A percentile compares a stretch with the other conserved stretches of the same genome.
Conservation (phyloP, 495 filamentous ascomycete genomes). For the Neurospora sp. region DNA sequence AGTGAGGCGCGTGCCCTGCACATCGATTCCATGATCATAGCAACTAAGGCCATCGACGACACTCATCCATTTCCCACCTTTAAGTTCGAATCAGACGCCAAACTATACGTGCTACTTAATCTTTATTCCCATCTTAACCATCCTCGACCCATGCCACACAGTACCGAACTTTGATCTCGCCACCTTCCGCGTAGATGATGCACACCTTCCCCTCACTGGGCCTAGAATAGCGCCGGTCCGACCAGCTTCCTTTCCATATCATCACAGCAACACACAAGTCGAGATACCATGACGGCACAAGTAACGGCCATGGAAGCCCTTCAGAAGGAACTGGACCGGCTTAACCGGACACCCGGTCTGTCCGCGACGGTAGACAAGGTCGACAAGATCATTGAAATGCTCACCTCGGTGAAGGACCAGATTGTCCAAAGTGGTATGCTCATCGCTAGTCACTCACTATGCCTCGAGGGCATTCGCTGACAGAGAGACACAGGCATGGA, state of each 20-base stretch:
- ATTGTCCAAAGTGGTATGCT: slow-evolving; percentile 53
- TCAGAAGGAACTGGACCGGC: slow-evolving; percentile 59
- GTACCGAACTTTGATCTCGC: not conserved
- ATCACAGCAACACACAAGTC: not conserved
- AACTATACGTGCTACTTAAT: not conserved
- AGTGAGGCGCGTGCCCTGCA: not conserved
- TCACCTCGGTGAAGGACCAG: slow-evolving; percentile 59
- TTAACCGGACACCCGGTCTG: slow-evolving; percentile 61
- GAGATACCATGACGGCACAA: slow-evolving; percentile 2
- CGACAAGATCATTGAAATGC: slow-evolving; percentile 65
- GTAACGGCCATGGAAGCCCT: slow-evolving; percentile 30
- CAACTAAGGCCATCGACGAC: not conserved
- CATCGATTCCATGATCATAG: not conserved
- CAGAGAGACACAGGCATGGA: slow-evolving; percentile 37
- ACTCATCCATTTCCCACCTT: not conserved
- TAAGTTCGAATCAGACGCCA: not conserved
- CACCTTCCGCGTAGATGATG: not conserved
- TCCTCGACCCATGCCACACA: not conserved
- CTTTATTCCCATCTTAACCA: not conserved
- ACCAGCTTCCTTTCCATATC: not conserved
- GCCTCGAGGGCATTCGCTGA: not conserved
- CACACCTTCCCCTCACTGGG: not conserved
- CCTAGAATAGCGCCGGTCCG: not conserved
- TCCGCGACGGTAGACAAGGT: slow-evolving; percentile 64
- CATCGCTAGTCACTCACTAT: not conserved